A percentile compares a stretch with the other conserved stretches of the same genome.
phyloP scores from a whole-genome alignment of 2,329 filamentous ascomycete genomes.

The Geoglossum cookeanum region DNA sequence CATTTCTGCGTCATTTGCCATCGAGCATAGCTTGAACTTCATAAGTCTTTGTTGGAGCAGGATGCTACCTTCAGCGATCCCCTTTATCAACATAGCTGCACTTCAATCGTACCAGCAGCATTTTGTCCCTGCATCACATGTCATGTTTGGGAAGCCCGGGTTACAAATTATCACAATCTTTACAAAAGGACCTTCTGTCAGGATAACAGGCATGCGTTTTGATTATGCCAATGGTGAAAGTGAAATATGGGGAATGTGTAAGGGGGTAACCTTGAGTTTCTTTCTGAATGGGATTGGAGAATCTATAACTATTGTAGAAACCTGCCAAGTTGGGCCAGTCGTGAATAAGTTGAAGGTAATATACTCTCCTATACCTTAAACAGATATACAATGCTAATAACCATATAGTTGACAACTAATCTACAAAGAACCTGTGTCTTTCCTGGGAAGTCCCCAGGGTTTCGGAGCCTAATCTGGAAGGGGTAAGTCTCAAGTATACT shows the following conservation, averaged over 20 bases:
- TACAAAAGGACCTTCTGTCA: background rate
- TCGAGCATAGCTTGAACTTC: background rate
- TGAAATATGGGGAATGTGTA: background rate
- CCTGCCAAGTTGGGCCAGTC: background rate
- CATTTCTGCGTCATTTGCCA: background rate
- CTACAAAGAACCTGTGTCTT: background rate
- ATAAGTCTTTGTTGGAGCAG: background rate
- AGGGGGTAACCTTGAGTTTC: background rate
- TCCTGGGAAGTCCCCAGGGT: background rate
- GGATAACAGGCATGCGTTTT: background rate
- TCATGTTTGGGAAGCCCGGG: background rate
- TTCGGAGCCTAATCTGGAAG: background rate
- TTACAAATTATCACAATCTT: background rate
- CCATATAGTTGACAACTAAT: background rate
- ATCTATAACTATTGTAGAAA: background rate
- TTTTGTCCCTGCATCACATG: background rate
- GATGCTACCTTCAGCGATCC: background rate
- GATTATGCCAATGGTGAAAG: background rate
- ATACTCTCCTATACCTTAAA: background rate
- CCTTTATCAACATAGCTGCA: background rate
- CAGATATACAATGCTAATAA: background rate
- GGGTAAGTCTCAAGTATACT: background rate
- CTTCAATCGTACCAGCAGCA: background rate
- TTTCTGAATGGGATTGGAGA: background rate
- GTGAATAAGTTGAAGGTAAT: background rate